Evolutionary conservation across 305 asterid species (phyloP), one percentile per base, ranked within the genome.

Genomic region (Fraxinus albicans): DNA sequence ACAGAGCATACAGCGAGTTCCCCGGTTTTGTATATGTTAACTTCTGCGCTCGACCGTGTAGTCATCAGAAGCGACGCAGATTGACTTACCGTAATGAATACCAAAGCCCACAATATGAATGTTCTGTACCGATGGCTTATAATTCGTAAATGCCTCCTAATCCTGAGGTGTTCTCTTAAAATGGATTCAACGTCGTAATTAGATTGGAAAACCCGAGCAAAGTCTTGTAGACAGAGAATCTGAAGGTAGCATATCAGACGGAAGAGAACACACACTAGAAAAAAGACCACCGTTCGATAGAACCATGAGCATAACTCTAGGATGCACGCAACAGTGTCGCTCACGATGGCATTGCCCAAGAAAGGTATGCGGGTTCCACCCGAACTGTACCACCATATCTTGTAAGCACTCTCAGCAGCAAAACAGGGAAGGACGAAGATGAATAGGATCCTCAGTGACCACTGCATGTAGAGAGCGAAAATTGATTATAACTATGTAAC

Each of bases 351-450:
- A 76, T 94, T 90, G 50, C 98, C 99, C 80, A 94, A 83, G 90
- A 96, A 96, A 21, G 99, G 96, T 70, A 96, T 86, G n/a, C 88
- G 91, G 0, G 97, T 90, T 42, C 98, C 99, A n/a, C 97, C 96
- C 0, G 99, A 93, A 82, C 86, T 55, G 77, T 89, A 96, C 99
- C 99, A 94, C 99, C 98, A 94, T 75, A 94, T 86, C 88, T 96
- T 96, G 73, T 94, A 96, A 21, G 90, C 90, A 77, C 89, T 60
- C 88, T 94, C 96, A 69, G 92, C 97, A 40, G 92, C 91, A 65
- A 96, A 94, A 90, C 98, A 96, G 23, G 99, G 99, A 17, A 92
- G 82, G 17, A 94, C 97, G 67, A 96, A 90, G 80, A 90, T 84
- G 91, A 94, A 92, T 21, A 96, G 83, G 80, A 96, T 85, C 86